Conservation (phyloP, 805 yeast genomes). For the Metschnikowia borealis region DNA sequence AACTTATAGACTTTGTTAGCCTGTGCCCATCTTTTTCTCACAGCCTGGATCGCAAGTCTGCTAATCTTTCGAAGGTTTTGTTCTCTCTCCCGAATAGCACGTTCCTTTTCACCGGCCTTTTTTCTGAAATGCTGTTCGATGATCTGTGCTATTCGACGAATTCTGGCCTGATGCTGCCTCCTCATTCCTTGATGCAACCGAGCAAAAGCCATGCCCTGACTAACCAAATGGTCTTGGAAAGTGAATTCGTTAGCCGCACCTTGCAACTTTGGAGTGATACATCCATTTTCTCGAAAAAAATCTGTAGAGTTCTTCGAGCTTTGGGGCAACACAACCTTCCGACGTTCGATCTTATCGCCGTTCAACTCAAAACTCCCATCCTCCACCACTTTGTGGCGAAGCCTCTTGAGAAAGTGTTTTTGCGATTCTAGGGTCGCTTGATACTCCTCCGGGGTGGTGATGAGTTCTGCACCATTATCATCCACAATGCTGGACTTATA, state of each 20-base stretch:
- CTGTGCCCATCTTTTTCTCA: conserved; percentile 83
- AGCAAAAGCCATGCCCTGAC: conserved; percentile 72
- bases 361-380: conserved; percentile 38
- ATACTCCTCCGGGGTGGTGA: conserved; percentile 51
- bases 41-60: conserved; percentile 77
- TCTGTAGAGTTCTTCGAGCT: conserved; percentile 41
- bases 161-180: conserved; percentile 56
- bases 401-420: conserved; percentile 43
- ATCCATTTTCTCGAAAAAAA: conserved; percentile 43
- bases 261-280: conserved; percentile 40
- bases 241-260: conserved; percentile 43
- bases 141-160: conserved; percentile 58
- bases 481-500: conserved; percentile 37
- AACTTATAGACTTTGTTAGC: conserved; percentile 80
- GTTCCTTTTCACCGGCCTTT: conserved; percentile 83
- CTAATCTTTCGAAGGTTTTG: conserved; percentile 66
- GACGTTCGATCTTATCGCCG: conserved; percentile 46
- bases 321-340: conserved; percentile 45
- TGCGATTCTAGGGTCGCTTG: conserved; percentile 55
- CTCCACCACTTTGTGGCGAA: conserved; percentile 33
- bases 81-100: conserved; percentile 71
- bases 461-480: conserved; percentile 31
- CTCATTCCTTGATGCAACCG: conserved; percentile 65
- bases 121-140: conserved; percentile 84
- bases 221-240: conserved; percentile 67